These are phyloP conservation scores for Zygoascus ofunaensis DNA, from an alignment of 805 yeast genomes.

Conservation along the genomic window DNA sequence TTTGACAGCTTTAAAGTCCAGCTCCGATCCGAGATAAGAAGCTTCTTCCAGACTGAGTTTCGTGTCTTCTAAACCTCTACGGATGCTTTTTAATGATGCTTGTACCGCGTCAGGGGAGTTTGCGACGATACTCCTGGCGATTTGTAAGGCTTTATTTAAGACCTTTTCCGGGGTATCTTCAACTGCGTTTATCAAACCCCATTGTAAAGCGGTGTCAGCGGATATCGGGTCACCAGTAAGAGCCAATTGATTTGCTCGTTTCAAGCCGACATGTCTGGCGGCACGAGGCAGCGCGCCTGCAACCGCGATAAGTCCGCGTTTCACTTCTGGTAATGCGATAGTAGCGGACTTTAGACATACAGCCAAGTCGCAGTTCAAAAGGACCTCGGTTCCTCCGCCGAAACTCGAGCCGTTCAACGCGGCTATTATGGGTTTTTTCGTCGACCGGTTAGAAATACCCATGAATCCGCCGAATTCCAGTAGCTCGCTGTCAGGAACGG, in stretches of 20 bases:
- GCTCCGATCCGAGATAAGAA: conserved; percentile 9
- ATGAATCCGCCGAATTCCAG: conserved; percentile 16
- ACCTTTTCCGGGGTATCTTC: conserved; percentile 17
- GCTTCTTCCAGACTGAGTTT: conserved; percentile 13
- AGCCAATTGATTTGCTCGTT: conserved; percentile 21
- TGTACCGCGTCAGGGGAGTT: conserved; percentile 22
- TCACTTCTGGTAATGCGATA: conserved; percentile 20
- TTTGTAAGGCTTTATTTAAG: conserved; percentile 17
- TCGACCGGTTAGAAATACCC: conserved; percentile 20
- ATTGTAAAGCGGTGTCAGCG: conserved; percentile 18
- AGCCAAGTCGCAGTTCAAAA: conserved; percentile 22
- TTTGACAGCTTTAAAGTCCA: conserved; percentile 11
- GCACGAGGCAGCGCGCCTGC: conserved; percentile 25
- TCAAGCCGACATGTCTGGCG: conserved; percentile 17
- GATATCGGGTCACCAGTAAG: conserved; percentile 21
- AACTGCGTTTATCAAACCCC: conserved; percentile 21
- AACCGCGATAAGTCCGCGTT: conserved; percentile 21
- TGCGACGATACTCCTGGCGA: conserved; percentile 14
- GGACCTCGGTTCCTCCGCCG: conserved; percentile 24
- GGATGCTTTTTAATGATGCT: conserved; percentile 17
- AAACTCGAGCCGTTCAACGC: conserved; percentile 22
- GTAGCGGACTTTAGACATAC: conserved; percentile 19
- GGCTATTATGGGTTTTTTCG: conserved; percentile 21
- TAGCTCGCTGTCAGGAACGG: not conserved
- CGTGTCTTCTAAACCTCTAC: conserved; percentile 18